Percentiles rank a stretch among this genome's conserved stretches.
phyloP scores from a whole-genome alignment of 352 stramenopile species.

The Blastocystis sp. region DNA sequence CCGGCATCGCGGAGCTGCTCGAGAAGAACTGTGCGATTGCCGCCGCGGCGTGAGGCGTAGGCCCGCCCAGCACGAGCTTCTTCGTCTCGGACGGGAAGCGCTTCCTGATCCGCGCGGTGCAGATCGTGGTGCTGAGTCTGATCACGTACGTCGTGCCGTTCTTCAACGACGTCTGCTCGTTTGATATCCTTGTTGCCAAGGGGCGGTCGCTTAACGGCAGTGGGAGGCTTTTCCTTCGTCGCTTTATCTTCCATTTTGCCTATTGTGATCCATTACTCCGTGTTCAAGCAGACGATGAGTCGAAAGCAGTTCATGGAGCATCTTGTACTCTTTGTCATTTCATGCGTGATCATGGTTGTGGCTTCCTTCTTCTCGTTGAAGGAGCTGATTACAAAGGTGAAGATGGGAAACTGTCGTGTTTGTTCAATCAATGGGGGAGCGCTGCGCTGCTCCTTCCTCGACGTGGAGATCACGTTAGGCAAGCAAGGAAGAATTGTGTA shows the following conservation, averaged over 20 bases:
- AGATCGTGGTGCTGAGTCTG: neutral
- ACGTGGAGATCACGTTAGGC: too few relatives aligned
- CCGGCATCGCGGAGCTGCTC: neutral
- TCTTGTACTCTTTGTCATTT: neutral
- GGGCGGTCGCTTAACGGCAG: neutral
- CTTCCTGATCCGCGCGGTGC: neutral
- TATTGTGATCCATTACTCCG: neutral
- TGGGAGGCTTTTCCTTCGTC: neutral
- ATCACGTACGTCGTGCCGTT: neutral
- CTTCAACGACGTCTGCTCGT: neutral
- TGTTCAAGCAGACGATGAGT: neutral
- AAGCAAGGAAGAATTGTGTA: neutral
- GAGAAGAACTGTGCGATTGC: neutral
- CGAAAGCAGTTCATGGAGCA: neutral
- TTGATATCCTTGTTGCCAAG: neutral
- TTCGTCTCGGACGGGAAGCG: neutral
- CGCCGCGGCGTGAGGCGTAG: neutral
- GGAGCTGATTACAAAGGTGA: neutral
- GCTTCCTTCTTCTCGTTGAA: neutral
- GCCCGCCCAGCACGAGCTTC: neutral
- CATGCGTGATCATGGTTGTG: neutral
- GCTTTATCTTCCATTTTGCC: neutral
- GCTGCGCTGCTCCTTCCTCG: too few relatives aligned
- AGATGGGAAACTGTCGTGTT: neutral
- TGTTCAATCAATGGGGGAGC: neutral